phyloP scores from a whole-genome alignment of 192 early-diverging fungal species.

The Coemansia sp. region DNA sequence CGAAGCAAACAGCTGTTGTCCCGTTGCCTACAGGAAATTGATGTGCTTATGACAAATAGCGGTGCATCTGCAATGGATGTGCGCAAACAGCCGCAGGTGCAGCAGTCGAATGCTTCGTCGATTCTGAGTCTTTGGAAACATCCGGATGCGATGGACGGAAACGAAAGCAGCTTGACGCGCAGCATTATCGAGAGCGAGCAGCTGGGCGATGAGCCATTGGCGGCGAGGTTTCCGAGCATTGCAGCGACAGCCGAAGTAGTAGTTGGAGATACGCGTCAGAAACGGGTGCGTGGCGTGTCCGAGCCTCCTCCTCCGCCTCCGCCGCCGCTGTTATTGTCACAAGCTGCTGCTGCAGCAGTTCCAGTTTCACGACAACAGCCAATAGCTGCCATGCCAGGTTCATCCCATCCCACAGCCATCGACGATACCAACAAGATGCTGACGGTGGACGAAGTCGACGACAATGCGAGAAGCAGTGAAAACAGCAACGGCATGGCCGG shows the following conservation, averaged over 20 bases:
- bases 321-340: not conserved
- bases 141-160: not conserved
- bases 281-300: conserved; percentile 10
- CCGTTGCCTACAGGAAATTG: conserved; percentile 39
- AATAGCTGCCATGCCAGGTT: not conserved
- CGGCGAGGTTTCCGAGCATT: not conserved
- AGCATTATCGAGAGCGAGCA: conserved; percentile 34
- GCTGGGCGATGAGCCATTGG: not conserved
- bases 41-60: conserved; percentile 17
- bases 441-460: conserved; percentile 32
- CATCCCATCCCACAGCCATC: not conserved
- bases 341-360: not conserved
- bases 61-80: not conserved
- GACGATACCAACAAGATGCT: conserved; percentile 1
- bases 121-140: not conserved
- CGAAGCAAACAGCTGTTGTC: conserved; percentile 26
- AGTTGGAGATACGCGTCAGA: conserved; percentile 13
- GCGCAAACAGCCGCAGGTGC: not conserved
- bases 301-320: not conserved
- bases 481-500: not conserved
- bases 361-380: not conserved
- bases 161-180: not conserved
- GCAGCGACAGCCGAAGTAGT: not conserved
- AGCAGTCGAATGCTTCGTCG: not conserved
- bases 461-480: not conserved